Evolutionary conservation across 2,329 filamentous ascomycete species (phyloP).

Genomic region (Colletotrichum plurivorum): DNA sequence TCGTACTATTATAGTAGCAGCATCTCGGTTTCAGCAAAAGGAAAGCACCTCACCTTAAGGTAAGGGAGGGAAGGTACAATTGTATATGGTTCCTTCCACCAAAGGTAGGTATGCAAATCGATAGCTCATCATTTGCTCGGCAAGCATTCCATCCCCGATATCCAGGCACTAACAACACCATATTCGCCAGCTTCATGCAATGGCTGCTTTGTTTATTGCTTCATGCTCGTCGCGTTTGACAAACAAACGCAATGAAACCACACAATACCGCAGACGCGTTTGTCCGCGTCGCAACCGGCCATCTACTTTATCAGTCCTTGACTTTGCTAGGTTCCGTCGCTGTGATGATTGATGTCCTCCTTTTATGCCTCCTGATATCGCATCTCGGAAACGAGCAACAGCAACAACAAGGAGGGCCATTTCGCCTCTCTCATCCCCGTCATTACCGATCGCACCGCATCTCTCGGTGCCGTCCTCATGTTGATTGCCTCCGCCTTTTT

Average conservation of each 20-base stretch:
- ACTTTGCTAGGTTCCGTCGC: slow-evolving; percentile 1
- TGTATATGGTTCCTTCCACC: too few species aligned
- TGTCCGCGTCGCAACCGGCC: slow-evolving; percentile 11
- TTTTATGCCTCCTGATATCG: neutral
- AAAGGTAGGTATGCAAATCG: neutral
- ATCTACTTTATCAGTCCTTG: neutral
- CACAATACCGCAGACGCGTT: slow-evolving; percentile 23
- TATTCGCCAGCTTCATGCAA: neutral
- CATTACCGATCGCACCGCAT: slow-evolving; percentile 23
- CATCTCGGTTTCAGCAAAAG: too few species aligned
- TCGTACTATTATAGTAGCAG: neutral
- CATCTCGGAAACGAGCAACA: slow-evolving; percentile 1
- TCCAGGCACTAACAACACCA: neutral
- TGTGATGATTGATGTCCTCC: slow-evolving; percentile 7
- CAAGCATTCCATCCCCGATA: slow-evolving; percentile 7
- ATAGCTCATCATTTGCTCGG: neutral
- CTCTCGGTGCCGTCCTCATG: neutral
- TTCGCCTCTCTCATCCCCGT: slow-evolving; percentile 15
- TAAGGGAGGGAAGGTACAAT: too few species aligned
- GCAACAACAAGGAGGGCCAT: neutral
- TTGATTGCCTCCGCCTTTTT: slow-evolving; percentile 26
- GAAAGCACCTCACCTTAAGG: too few species aligned
- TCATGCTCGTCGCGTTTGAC: slow-evolving; percentile 31
- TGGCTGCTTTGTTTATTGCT: slow-evolving; percentile 26
- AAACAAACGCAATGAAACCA: slow-evolving; percentile 22